Percentiles rank a stretch among this genome's conserved stretches.
Conservation (phyloP, 1,284 basidiomycete species). For the Fomitiporia mediterranea region DNA sequence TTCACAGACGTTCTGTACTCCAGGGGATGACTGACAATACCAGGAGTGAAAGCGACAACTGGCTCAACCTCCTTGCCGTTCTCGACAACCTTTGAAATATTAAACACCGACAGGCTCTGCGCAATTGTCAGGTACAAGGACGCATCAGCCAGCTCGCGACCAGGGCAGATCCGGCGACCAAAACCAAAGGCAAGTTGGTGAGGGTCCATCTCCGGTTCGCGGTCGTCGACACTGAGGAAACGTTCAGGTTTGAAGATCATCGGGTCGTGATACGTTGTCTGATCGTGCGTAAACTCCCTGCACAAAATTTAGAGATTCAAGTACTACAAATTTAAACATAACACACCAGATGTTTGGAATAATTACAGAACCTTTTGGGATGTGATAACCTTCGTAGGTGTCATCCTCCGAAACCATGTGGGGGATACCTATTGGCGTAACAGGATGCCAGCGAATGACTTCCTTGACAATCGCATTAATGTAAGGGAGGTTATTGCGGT, state of each 20-base stretch:
- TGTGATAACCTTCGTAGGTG: constrained; percentile 19
- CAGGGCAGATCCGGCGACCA: constrained; percentile 20
- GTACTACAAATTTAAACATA: background rate
- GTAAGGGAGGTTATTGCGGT: constrained; percentile 27
- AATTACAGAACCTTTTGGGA: constrained; percentile 21
- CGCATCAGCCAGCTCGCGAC: constrained; percentile 17
- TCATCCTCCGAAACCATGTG: constrained; percentile 20
- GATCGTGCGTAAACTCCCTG: constrained; percentile 21
- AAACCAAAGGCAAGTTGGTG: constrained; percentile 14
- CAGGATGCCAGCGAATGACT: constrained; percentile 28
- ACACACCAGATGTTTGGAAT: constrained; percentile 18
- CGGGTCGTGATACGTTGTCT: constrained; percentile 16
- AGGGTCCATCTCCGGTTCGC: constrained; percentile 15
- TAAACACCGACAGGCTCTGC: constrained; percentile 17
- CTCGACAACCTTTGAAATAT: constrained; percentile 14
- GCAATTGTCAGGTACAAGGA: constrained; percentile 19
- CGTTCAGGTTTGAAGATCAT: constrained; percentile 29
- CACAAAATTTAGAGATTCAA: background rate
- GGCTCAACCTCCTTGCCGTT: background rate
- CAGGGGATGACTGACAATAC: constrained; percentile 10
- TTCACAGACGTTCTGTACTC: background rate
- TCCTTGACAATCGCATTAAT: constrained; percentile 29
- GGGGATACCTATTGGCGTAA: constrained; percentile 25
- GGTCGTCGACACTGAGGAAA: constrained; percentile 20
- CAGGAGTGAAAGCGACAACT: background rate